Evolutionary conservation across 495 filamentous ascomycete species (phyloP), one percentile per base, ranked within the genome.

Genomic region (Podospora sp.): DNA sequence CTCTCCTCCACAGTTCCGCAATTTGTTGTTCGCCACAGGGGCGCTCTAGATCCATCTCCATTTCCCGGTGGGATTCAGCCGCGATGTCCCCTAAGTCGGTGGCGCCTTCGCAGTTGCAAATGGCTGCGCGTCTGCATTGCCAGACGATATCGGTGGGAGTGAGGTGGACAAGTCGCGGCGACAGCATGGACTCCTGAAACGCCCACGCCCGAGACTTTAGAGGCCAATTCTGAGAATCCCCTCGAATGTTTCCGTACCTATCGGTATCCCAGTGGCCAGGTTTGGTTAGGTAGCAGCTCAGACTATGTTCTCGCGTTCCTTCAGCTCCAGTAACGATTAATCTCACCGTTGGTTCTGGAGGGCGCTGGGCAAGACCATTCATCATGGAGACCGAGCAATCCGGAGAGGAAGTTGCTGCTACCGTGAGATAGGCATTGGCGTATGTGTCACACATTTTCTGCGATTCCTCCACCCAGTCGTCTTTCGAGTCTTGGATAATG

Each of bases 401-500:
- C 12, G 40, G 40, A 14, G 56, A 49, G 8, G 14, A n/a, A 22
- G 25, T 55, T 9, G 52, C 52, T 22, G 52, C 2, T 11, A 55
- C 24, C 1, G 20, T 55, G 52, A 55, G 20, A 6, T 55, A 22
- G 52, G 52, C 2, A n/a, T 55, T 55, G 14, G 25, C 21, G 20
- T 55, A 55, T 2, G 22, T 22, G 2, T 26, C 52, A n/a, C 52
- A 22, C 52, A 55, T 55, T 11, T 55, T n/a, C n/a, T 55, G 20
- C 7, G 56, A 60, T 18, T 60, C 56, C 1, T n/a, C 4, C 2
- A 20, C 27, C 56, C 56, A 60, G 27, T 60, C 56, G 2, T 27
- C 56, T 35, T 60, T 33, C 24, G 56, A 60, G 27, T 60, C 56
- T 35, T 60, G 56, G 56, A 60, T 27, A 24, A 60, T 60, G 56